Base-by-base conservation (phyloP, 331 rosid genomes). In the Quercus lobata region DNA sequence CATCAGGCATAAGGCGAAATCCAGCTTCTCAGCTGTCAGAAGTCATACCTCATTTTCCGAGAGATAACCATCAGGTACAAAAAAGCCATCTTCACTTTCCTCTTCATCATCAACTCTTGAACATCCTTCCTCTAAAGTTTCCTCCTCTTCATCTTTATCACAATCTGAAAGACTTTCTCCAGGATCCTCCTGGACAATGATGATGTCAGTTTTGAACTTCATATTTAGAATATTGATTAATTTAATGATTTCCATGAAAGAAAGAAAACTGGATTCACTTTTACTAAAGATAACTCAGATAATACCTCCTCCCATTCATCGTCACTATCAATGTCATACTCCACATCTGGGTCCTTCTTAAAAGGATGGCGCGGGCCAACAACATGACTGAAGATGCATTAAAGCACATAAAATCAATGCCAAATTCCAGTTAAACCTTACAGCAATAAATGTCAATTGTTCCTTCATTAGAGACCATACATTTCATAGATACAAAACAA, bases 221-320 rank as follows among this genome's bases (percentile, higher is more conserved):
- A 79, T 62, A 11, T 52, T 54, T 57, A 55, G 14, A 57, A 84
- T 54, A 52, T 65, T 54, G 44, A 66, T 56, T 57, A 56, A 58
- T 24, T 58, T 69, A 76, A 79, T 27, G 21, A 10, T 9, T 68
- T 19, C 16, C 5, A 17, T 7, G 19, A 3, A 19, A 44, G 27
- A 16, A 69, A 35, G n/a, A 6, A 25, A 55, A 55, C 41, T 2
- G 6, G 15, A 76, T 32, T 27, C 29, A 29, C 30, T 24, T 1
- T 18, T 19, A 17, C 69, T 41, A 83, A 69, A 34, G 68, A 72
- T 41, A 66, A 84, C 79, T 25, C 35, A 73, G 6, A 73, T 65
- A 56, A 53, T 80, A 96, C 99, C 99, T 96, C 99, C 87, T 93
- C 97, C 99, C 99, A 96, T 83, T 96, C 99, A 71, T 91, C 98